phyloP scores from a whole-genome alignment of 345 rosid genomes.

The Salix viminalis region DNA sequence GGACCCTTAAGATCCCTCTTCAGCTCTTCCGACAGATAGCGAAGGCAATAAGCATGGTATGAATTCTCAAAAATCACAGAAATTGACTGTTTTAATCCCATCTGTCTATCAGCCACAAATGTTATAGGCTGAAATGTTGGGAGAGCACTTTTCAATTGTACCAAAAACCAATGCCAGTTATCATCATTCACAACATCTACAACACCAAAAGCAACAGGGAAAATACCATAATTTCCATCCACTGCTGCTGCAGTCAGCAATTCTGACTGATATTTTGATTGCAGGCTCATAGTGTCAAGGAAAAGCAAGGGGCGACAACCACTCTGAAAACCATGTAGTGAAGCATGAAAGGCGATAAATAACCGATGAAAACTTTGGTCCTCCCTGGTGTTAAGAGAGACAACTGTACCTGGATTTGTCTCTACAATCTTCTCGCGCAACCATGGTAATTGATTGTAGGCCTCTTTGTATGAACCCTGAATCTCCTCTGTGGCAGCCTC shows the following conservation, averaged over 20 bases:
- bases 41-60: slow-evolving; percentile 20
- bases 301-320: slow-evolving; percentile 27
- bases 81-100: slow-evolving; percentile 16
- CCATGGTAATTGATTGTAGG: slow-evolving; percentile 26
- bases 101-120: slow-evolving; percentile 15
- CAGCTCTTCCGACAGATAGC: slow-evolving; percentile 32
- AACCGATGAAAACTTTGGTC: slow-evolving; percentile 19
- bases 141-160: slow-evolving; percentile 15
- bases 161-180: slow-evolving; percentile 32
- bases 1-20: slow-evolving; percentile 25
- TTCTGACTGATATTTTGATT: slow-evolving; percentile 21
- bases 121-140: slow-evolving; percentile 16
- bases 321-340: slow-evolving; percentile 25
- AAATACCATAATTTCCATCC: slow-evolving; percentile 25
- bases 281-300: slow-evolving; percentile 17
- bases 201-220: slow-evolving; percentile 23
- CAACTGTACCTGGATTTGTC: slow-evolving; percentile 23
- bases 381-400: slow-evolving; percentile 14
- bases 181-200: slow-evolving; percentile 23
- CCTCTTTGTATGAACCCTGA: slow-evolving; percentile 26
- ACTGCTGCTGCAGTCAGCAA: slow-evolving; percentile 27
- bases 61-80: slow-evolving; percentile 18
- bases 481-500: slow-evolving; percentile 23
- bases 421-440: slow-evolving; percentile 19
- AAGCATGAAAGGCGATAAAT: slow-evolving; percentile 23